phyloP scores from a whole-genome alignment of 2,329 filamentous ascomycete species.

The Aspergillus sclerotialis region DNA sequence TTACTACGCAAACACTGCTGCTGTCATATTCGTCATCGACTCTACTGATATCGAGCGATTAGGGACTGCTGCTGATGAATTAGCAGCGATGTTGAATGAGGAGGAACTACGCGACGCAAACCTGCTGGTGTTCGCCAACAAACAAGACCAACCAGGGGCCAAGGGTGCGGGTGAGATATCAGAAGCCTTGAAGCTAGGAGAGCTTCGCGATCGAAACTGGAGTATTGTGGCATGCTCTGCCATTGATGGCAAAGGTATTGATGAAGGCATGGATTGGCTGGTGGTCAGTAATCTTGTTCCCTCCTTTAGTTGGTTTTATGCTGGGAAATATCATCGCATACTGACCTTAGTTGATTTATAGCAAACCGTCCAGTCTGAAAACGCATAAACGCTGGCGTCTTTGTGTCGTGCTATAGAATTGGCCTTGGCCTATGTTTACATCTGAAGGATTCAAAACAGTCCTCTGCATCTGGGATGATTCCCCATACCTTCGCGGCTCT shows the following conservation, averaged over 20 bases:
- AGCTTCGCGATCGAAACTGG: constrained; percentile 95
- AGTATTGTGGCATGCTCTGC: constrained; percentile 97
- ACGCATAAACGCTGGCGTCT: constrained; percentile 29
- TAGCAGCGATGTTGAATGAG: constrained; percentile 92
- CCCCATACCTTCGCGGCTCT: constrained; percentile 3
- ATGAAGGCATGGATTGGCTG: constrained; percentile 98
- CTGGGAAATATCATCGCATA: not conserved
- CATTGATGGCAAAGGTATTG: constrained; percentile 88
- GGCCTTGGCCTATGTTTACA: constrained; percentile 23
- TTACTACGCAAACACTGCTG: constrained; percentile 98
- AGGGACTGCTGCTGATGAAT: constrained; percentile 84
- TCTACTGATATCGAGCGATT: constrained; percentile 95
- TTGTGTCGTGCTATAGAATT: constrained; percentile 24
- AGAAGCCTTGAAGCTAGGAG: constrained; percentile 81
- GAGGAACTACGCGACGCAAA: constrained; percentile 92
- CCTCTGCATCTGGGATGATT: constrained; percentile 16
- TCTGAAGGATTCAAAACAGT: constrained; percentile 9
- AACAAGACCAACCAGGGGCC: constrained; percentile 95
- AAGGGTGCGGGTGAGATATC: constrained; percentile 96
- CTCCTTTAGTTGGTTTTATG: not conserved
- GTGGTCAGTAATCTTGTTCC: constrained; percentile 55
- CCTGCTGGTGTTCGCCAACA: constrained; percentile 94
- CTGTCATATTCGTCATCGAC: constrained; percentile 97
- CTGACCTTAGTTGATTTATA: constrained; percentile 13
- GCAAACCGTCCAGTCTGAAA: constrained; percentile 40